Conservation (phyloP, 306 rosid genomes). For the Parietaria judaica region DNA sequence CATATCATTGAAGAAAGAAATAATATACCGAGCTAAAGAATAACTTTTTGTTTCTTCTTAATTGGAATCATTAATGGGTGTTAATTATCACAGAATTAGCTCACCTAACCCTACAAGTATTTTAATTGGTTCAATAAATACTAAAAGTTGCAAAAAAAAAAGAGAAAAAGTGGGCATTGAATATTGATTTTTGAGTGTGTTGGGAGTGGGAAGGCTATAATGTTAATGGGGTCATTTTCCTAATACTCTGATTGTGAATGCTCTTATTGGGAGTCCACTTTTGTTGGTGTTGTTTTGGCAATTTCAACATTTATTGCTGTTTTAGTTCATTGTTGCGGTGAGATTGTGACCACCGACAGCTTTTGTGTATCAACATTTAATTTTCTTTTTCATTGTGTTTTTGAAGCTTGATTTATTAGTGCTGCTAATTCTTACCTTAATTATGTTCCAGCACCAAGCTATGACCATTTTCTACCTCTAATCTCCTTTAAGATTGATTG, state of each 20-base stretch:
- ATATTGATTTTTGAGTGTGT: neutral
- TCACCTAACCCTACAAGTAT: slow-evolving; percentile 7
- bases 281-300: neutral
- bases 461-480: no score
- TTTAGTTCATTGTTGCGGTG: neutral
- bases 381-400: no score
- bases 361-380: no score
- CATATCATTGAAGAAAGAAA: no score
- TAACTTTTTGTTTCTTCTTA: slow-evolving; percentile 8
- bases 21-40: neutral
- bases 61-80: neutral
- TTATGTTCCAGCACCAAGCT: no score
- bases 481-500: no score
- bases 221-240: neutral
- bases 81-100: slow-evolving; percentile 2
- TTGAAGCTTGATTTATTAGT: no score
- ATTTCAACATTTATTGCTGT: neutral
- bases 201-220: neutral
- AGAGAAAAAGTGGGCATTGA: neutral
- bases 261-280: slow-evolving; percentile 2
- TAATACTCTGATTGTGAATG: neutral
- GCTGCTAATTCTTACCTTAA: no score
- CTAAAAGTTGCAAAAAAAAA: neutral
- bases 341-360: neutral
- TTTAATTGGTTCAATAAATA: neutral